Percentiles rank a stretch among this genome's conserved stretches.
phyloP scores from a whole-genome alignment of 305 asterid species.

The Salvia sclarea region DNA sequence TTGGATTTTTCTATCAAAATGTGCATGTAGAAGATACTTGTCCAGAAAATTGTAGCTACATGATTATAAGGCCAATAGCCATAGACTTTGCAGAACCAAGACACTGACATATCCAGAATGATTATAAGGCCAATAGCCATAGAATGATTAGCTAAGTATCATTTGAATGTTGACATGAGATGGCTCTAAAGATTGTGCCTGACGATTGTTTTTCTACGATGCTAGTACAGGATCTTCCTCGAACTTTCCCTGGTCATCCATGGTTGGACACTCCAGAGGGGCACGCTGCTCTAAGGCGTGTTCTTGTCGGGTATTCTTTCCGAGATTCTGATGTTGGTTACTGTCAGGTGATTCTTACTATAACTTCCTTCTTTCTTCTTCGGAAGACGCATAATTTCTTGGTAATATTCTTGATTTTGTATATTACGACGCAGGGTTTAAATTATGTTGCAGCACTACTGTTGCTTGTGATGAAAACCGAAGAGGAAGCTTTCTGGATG shows the following conservation, averaged over 20 bases:
- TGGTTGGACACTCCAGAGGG: constrained; percentile 96
- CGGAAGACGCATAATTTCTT: not conserved
- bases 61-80: not conserved
- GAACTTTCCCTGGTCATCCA: constrained; percentile 98
- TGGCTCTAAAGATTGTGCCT: constrained; percentile 4
- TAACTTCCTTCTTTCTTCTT: not conserved
- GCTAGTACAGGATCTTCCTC: constrained; percentile 79
- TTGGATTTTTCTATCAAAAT: not conserved
- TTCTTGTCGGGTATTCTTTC: constrained; percentile 92
- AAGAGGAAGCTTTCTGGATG: constrained; percentile 99
- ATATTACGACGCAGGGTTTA: constrained; percentile 63
- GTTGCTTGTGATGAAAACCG: constrained; percentile 95
- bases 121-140: not conserved
- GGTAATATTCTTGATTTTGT: constrained; percentile 24
- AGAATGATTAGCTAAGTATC: not conserved
- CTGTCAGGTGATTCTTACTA: constrained; percentile 70
- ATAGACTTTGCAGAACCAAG: not conserved
- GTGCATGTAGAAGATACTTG: not conserved
- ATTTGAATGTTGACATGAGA: not conserved
- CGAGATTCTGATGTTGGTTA: constrained; percentile 99
- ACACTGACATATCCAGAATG: too few species aligned
- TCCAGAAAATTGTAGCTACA: not conserved
- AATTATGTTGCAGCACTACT: constrained; percentile 92
- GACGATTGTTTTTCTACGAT: not conserved
- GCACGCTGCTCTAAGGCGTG: constrained; percentile 93